Conservation (phyloP, 768 basidiomycete species). For the Suillus discolor region DNA sequence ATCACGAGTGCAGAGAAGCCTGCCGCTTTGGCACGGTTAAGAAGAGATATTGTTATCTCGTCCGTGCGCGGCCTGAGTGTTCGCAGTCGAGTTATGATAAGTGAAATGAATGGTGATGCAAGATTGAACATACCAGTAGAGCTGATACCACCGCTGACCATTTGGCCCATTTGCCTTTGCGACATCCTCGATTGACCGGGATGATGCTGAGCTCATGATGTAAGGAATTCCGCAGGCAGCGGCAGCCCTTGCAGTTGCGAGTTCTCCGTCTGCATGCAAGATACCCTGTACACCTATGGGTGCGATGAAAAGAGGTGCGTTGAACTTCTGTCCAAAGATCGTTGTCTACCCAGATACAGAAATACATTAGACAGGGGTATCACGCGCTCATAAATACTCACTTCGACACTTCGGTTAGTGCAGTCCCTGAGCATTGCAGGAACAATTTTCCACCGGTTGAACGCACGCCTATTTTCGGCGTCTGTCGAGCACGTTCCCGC, state of each 20-base stretch:
- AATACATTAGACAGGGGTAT: neutral
- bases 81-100: neutral
- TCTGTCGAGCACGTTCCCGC: slow-evolving; percentile 75
- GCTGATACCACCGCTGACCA: slow-evolving; percentile 76
- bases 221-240: slow-evolving; percentile 63
- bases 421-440: slow-evolving; percentile 76
- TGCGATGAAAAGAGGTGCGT: slow-evolving; percentile 65
- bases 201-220: slow-evolving; percentile 76
- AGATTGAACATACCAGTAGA: slow-evolving; percentile 62
- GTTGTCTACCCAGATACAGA: slow-evolving; percentile 49
- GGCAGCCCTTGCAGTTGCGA: slow-evolving; percentile 69
- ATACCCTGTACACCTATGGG: slow-evolving; percentile 83
- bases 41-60: slow-evolving; percentile 63
- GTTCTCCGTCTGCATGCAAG: slow-evolving; percentile 69
- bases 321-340: slow-evolving; percentile 66
- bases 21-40: slow-evolving; percentile 63
- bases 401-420: slow-evolving; percentile 60
- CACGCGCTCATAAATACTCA: slow-evolving; percentile 27
- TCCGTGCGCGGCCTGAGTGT: slow-evolving; percentile 57
- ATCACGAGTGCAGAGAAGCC: slow-evolving; percentile 76
- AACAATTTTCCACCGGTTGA: slow-evolving; percentile 73
- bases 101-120: neutral
- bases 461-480: slow-evolving; percentile 61
- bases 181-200: slow-evolving; percentile 76
- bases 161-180: slow-evolving; percentile 65